Evolutionary conservation across 2,329 filamentous ascomycete genomes (phyloP).

Genomic region (Talaromyces sp.): DNA sequence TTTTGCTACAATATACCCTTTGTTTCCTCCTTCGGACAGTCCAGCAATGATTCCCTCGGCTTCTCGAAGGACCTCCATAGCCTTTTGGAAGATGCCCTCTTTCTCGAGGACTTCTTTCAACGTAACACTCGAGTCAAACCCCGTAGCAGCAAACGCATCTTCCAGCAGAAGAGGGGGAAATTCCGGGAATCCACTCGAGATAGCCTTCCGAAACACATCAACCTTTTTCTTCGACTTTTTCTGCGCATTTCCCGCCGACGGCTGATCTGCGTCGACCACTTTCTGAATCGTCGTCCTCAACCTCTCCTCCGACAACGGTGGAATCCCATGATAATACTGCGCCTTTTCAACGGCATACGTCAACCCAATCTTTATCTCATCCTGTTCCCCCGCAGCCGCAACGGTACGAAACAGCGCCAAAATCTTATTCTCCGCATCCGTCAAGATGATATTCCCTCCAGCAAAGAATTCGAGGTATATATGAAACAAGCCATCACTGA

Average conservation of each 20-base stretch:
- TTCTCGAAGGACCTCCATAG: slow-evolving; percentile 65
- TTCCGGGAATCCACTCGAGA: slow-evolving; percentile 82
- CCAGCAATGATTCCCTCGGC: slow-evolving; percentile 66
- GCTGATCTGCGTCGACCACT: slow-evolving; percentile 47
- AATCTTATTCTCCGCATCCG: slow-evolving; percentile 78
- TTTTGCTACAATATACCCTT: slow-evolving; percentile 86
- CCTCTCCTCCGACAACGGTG: slow-evolving; percentile 69
- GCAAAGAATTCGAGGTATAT: slow-evolving; percentile 96
- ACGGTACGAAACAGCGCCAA: slow-evolving; percentile 77
- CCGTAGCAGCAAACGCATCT: slow-evolving; percentile 68
- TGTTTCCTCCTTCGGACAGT: slow-evolving; percentile 62
- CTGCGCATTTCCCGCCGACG: slow-evolving; percentile 26
- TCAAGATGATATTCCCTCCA: slow-evolving; percentile 89
- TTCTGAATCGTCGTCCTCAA: slow-evolving; percentile 65
- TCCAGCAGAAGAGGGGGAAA: slow-evolving; percentile 84
- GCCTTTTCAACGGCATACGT: slow-evolving; percentile 76
- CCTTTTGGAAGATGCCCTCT: slow-evolving; percentile 59
- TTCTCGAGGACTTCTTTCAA: slow-evolving; percentile 67
- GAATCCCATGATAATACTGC: slow-evolving; percentile 76
- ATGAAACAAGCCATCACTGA: slow-evolving; percentile 84
- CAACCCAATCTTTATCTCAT: slow-evolving; percentile 71
- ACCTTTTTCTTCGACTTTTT: slow-evolving; percentile 73
- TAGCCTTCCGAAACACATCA: slow-evolving; percentile 71
- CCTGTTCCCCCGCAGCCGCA: slow-evolving; percentile 74
- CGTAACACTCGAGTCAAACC: slow-evolving; percentile 65